These are phyloP conservation scores for Penicillium sp. DNA, from an alignment of 2,329 filamentous ascomycete species.

Conservation along the genomic window DNA sequence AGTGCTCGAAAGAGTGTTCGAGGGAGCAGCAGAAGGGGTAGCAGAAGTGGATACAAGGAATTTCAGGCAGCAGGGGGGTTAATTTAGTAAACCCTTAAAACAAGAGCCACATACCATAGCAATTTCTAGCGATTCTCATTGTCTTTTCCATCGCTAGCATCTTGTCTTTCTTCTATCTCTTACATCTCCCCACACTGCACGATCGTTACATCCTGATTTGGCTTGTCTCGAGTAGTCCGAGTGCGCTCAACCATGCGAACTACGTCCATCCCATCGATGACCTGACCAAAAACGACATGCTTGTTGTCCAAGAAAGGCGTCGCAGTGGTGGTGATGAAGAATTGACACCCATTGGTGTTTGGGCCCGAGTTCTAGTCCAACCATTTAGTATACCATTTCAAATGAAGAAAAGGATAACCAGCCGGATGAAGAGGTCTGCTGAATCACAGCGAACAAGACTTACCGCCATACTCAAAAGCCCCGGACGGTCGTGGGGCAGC, in stretches of 20 bases:
- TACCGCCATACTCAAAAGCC: constrained; percentile 91
- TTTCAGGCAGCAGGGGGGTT: no score
- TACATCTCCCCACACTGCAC: constrained; percentile 93
- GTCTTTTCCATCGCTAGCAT: background rate
- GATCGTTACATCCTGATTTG: constrained; percentile 81
- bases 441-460: constrained; percentile 36
- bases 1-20: no score
- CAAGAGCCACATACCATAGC: no score
- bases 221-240: constrained; percentile 80
- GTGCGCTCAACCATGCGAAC: constrained; percentile 91
- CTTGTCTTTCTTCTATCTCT: background rate
- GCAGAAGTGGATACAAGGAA: no score
- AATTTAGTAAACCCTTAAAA: no score
- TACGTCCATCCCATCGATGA: constrained; percentile 86
- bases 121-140: background rate
- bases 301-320: constrained; percentile 89
- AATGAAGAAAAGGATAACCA: background rate
- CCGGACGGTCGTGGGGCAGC: constrained; percentile 75
- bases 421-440: background rate
- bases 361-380: constrained; percentile 74
- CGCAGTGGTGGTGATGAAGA: constrained; percentile 91
- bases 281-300: constrained; percentile 93
- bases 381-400: background rate
- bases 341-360: constrained; percentile 92
- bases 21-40: no score